Evolutionary conservation across 176 grass and related monocot species (phyloP), one percentile per base, ranked within the genome.

Genomic region (Cymbopogon citratus): DNA sequence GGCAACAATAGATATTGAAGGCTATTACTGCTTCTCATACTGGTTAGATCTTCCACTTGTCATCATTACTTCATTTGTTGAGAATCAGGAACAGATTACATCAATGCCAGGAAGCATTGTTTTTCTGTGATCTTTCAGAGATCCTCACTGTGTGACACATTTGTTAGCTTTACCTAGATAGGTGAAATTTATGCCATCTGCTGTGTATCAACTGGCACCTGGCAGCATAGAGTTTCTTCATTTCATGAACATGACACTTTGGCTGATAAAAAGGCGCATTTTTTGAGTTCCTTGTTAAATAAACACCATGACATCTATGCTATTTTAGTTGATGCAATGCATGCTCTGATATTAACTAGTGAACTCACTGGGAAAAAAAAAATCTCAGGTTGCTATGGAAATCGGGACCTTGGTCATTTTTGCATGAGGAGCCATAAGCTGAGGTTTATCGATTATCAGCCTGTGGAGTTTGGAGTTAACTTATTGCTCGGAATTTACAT

Each of bases 341-440:
- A 67, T 60, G 18, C 21, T 54, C 25, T 70, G 38, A 35, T 27
- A 35, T 72, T 71, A 66, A 27, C 66, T 57, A 73, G 15, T 80
- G 60, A 27, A 71, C 66, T 43, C 67, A 21, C 33, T 46, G 1
- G 19, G 3, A 33, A 33, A 23, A 21, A 19, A 51, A 14, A 76
- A 78, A 84, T 44, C 63, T 34, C 90, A 95, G 95, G 85, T 87
- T 98, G 79, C 69, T 82, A 79, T 91, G 84, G 87, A 98, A 88
- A 89, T 78, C 88, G 80, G 95, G 95, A 74, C 95, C 92, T 25
- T 98, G 95, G 95, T 90, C 88, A 68, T 98, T 98, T 86, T 77
- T 98, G 76, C 82, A 91, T 14, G 77, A 81, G 76, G 92, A 77
- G 36, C 68, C 82, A 18, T 81, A 89, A 77, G 60, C 75, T 43